Conservation (phyloP, 1,284 basidiomycete genomes). For the Ganoderma boninense region DNA sequence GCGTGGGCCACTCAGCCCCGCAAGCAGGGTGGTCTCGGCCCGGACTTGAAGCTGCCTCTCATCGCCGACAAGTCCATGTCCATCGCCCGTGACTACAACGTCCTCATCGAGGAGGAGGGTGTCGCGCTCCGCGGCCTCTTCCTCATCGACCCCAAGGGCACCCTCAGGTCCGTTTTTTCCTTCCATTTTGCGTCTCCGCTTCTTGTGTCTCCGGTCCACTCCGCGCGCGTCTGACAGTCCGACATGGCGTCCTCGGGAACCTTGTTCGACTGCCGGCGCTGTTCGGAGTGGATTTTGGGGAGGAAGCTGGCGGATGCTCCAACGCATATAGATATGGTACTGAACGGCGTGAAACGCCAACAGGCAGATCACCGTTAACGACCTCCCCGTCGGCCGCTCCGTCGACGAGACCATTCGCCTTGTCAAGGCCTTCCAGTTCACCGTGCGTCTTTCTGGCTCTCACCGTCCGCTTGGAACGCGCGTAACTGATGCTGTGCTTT, state of each 20-base stretch:
- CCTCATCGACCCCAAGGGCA: conserved; percentile 90
- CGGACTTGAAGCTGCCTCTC: conserved; percentile 83
- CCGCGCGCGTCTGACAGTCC: not conserved
- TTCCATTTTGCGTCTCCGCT: not conserved
- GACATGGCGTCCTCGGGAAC: not conserved
- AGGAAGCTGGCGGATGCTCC: not conserved
- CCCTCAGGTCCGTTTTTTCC: conserved; percentile 59
- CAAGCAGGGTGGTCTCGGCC: conserved; percentile 88
- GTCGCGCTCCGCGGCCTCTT: conserved; percentile 88
- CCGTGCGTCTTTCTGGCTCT: conserved; percentile 52
- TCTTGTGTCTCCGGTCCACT: not conserved
- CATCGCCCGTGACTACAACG: conserved; percentile 82
- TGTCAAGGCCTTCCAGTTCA: conserved; percentile 91
- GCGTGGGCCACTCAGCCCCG: conserved; percentile 86
- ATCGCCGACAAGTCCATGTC: conserved; percentile 76
- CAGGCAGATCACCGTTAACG: conserved; percentile 88
- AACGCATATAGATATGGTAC: not conserved
- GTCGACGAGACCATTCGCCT: conserved; percentile 91
- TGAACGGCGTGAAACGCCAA: not conserved
- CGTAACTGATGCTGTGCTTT: not conserved
- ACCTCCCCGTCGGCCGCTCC: conserved; percentile 89
- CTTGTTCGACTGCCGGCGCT: conserved; percentile 6
- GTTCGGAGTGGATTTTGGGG: not conserved
- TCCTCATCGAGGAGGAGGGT: conserved; percentile 87
- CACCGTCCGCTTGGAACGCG: not conserved